phyloP scores from a whole-genome alignment of 2,329 filamentous ascomycete genomes.

The Talaromyces rugulosus region DNA sequence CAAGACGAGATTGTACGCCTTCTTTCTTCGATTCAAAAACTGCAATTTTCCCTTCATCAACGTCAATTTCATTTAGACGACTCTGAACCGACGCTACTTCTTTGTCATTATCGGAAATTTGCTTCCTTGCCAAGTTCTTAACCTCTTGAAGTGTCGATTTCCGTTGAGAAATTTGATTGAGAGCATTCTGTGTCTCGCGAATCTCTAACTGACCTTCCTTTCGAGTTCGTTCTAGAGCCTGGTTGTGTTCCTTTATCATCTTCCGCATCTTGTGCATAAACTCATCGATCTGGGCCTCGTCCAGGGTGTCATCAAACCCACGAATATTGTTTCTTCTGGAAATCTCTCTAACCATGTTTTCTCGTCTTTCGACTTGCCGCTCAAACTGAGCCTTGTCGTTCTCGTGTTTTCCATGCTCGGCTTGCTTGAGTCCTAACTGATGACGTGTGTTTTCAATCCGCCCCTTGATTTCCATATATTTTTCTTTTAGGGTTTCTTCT shows the following conservation, averaged over 20 bases:
- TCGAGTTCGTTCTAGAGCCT: constrained; percentile 69
- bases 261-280: constrained; percentile 77
- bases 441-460: constrained; percentile 46
- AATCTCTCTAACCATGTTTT: constrained; percentile 71
- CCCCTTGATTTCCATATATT: constrained; percentile 61
- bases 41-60: constrained; percentile 81
- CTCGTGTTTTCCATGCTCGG: constrained; percentile 65
- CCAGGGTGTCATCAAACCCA: constrained; percentile 75
- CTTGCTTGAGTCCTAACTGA: constrained; percentile 37
- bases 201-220: constrained; percentile 70
- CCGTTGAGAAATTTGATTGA: constrained; percentile 70
- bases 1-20: constrained; percentile 62
- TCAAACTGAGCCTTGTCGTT: constrained; percentile 87
- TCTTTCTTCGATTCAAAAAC: constrained; percentile 69
- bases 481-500: constrained; percentile 57
- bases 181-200: constrained; percentile 64
- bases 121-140: constrained; percentile 68
- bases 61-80: constrained; percentile 66
- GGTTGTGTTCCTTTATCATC: constrained; percentile 71
- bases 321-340: constrained; percentile 74
- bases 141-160: constrained; percentile 69
- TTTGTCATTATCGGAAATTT: constrained; percentile 69
- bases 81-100: constrained; percentile 63
- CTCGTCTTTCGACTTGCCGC: constrained; percentile 67
- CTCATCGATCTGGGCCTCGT: constrained; percentile 65